Base-by-base conservation (phyloP, 2,329 filamentous ascomycete genomes). In the Fusarium torreyae region DNA sequence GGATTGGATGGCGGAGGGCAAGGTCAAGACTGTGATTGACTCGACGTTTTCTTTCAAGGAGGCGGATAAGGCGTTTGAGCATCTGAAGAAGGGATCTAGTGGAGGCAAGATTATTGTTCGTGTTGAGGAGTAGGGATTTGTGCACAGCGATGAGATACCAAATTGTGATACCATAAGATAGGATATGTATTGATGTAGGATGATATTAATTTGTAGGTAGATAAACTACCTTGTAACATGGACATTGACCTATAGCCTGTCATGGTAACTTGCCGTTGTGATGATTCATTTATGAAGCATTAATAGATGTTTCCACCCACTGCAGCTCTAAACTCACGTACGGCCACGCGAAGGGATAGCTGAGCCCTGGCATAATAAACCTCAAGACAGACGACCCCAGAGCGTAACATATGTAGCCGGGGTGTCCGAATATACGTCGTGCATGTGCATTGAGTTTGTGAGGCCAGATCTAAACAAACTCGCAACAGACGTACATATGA, bases 51-150 rank as follows among this genome's bases (percentile, higher is more conserved):
- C 82, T 22, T 88, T 89, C 73, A 84, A 87, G 18, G 85, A 91
- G 57, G 84, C 81, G 3, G 78, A 80, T 1, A 81, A 85, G 72
- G 90, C 88, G 4, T 89, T 86, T 77, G 83, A 85, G 76, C 86
- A 83, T 65, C 73, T 91, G 71, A 89, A 87, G 79, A 86, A 83
- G 4, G 86, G 86, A 0, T 82, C 87, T n/a, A 81, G 85, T 6
- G 85, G 79, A 52, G 90, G 90, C 1, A 92, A 92, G 81, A 79
- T 92, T 69, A 80, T 91, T 38, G 71, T 82, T 28, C 66, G 67
- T 6, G 69, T 76, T 50, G 56, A 66, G 13, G 61, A 54, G 11
- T 59, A 67, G 15, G 24, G 31, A 22, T 20, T 34, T 20, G 7
- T 17, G 14, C 17, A 17, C 28, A 18, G 26, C 20, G 13, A 50